These are phyloP conservation scores for Aspergillus vadensis DNA, from an alignment of 2,329 filamentous ascomycete species.

Conservation along the genomic window DNA sequence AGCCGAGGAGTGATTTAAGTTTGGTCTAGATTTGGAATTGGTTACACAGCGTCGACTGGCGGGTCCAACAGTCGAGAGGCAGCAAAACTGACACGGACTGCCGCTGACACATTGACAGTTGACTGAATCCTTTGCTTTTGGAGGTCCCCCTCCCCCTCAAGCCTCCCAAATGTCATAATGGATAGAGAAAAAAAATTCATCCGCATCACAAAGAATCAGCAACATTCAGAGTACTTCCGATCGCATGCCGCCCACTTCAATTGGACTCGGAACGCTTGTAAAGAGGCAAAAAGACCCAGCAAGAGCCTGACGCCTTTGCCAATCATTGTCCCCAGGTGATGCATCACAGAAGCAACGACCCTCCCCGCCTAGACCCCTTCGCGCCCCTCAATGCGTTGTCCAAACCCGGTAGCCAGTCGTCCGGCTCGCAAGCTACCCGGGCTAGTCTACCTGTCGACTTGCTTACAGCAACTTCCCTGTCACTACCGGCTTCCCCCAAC, in stretches of 20 bases:
- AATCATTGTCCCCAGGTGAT: background rate
- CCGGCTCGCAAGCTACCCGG: background rate
- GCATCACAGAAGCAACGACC: constrained; percentile 6
- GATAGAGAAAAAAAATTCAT: background rate
- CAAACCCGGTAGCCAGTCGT: constrained; percentile 2
- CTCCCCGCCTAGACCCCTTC: constrained; percentile 8
- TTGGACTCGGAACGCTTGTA: background rate
- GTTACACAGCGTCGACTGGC: background rate
- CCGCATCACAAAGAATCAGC: background rate
- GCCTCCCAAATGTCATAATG: background rate
- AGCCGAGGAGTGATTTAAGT: constrained; percentile 4
- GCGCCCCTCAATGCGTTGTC: constrained; percentile 4
- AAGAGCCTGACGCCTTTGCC: background rate
- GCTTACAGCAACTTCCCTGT: constrained; percentile 6
- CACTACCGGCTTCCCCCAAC: constrained; percentile 9
- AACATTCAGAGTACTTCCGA: background rate
- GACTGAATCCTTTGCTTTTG: background rate
- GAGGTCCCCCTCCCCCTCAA: background rate
- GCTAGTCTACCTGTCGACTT: constrained; percentile 10
- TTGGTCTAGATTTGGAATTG: constrained; percentile 4
- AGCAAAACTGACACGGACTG: background rate
- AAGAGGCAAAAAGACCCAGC: background rate
- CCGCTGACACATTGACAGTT: background rate
- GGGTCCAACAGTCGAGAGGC: constrained; percentile 4
- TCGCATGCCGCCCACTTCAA: background rate